Evolutionary conservation across 352 stramenopile species (phyloP).

Genomic region (Discostella stelligera): DNA sequence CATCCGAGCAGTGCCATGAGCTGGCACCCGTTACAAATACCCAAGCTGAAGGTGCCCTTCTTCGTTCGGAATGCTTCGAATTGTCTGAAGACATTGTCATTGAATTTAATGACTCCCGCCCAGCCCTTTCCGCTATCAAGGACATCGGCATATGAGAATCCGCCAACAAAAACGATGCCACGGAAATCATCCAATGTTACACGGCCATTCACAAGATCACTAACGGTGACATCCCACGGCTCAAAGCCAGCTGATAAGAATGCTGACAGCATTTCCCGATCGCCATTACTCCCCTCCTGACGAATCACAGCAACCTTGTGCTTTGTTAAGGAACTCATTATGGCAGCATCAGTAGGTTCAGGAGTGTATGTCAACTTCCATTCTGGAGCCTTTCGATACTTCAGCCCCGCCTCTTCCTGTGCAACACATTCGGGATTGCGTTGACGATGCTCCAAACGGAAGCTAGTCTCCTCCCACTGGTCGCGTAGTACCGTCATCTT

Average conservation of each 20-base stretch:
- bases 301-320: conserved; percentile 95
- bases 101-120: conserved; percentile 97
- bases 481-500: conserved; percentile 88
- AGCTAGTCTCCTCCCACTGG: conserved; percentile 98
- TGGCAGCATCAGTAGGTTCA: conserved; percentile 81
- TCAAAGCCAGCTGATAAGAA: conserved; percentile 97
- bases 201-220: conserved; percentile 90
- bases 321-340: conserved; percentile 84
- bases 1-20: conserved; percentile 98
- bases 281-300: conserved; percentile 98
- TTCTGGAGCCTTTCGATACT: conserved; percentile 84
- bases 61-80: conserved; percentile 95
- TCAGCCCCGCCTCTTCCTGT: conserved; percentile 91
- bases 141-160: conserved; percentile 98
- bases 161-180: conserved; percentile 97
- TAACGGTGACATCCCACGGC: conserved; percentile 97
- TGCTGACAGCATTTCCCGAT: conserved; percentile 97
- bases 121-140: conserved; percentile 98
- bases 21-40: conserved; percentile 99
- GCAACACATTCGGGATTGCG: conserved; percentile 93
- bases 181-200: conserved; percentile 93
- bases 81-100: conserved; percentile 91
- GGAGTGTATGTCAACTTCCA: conserved; percentile 90
- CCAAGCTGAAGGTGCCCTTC: conserved; percentile 97
- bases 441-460: conserved; percentile 96